These are phyloP conservation scores for Cryphonectria parasitica DNA, from an alignment of 2,329 filamentous ascomycete species.

Conservation along the genomic window DNA sequence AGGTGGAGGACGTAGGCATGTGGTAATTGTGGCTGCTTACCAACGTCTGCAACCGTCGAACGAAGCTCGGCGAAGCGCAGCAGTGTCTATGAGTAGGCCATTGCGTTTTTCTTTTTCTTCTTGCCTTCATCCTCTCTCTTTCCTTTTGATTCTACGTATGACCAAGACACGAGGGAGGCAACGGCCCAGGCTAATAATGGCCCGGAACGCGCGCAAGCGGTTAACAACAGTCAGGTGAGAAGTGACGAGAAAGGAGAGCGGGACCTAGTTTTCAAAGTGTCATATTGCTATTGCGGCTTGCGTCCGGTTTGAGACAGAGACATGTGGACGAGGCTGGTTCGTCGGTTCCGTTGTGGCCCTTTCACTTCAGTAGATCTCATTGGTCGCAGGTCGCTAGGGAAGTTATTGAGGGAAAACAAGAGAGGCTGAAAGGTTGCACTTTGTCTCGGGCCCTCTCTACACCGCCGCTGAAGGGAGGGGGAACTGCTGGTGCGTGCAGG, in stretches of 20 bases:
- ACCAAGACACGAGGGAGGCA: neutral
- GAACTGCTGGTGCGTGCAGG: conserved; percentile 9
- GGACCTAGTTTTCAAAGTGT: neutral
- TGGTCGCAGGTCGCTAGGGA: neutral
- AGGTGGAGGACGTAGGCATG: neutral
- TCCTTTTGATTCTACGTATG: neutral
- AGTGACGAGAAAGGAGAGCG: neutral
- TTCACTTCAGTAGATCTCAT: neutral
- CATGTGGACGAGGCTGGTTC: conserved; percentile 8
- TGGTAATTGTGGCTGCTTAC: neutral
- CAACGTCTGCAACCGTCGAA: conserved; percentile 1
- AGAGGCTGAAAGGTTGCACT: conserved; percentile 8
- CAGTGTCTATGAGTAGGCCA: neutral
- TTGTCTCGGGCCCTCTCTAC: conserved; percentile 6
- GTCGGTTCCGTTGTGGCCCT: neutral
- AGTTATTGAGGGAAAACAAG: neutral
- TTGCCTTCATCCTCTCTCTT: neutral
- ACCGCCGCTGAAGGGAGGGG: neutral
- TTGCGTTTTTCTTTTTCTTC: too few relatives aligned
- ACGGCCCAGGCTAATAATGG: neutral
- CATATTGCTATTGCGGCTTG: conserved; percentile 4
- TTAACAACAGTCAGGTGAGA: neutral
- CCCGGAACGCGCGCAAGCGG: neutral
- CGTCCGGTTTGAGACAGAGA: conserved; percentile 4
- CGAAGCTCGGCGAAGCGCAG: neutral